A percentile compares a stretch with the other conserved stretches of the same genome.
Conservation (phyloP, 352 stramenopile genomes). For the Globisporangium iwayamae region DNA sequence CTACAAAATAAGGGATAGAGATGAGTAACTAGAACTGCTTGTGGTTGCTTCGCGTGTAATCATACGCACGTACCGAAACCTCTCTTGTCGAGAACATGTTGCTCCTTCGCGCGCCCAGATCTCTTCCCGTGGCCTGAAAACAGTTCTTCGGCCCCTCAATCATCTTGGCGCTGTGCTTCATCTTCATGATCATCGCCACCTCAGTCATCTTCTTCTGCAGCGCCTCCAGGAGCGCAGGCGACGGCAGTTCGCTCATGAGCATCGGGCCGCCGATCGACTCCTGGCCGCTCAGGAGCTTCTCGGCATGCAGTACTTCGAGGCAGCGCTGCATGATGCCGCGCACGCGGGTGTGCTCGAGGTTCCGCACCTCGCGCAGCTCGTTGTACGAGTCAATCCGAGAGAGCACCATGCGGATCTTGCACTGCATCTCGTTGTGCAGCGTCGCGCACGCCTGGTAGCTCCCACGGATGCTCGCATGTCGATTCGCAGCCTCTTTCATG, state of each 20-base stretch:
- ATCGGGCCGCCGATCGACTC: conserved; percentile 21
- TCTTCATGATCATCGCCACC: conserved; percentile 52
- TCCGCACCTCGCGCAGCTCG: conserved; percentile 44
- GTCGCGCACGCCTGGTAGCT: conserved; percentile 29
- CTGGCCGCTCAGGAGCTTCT: conserved; percentile 26
- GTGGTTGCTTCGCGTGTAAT: too few relatives aligned
- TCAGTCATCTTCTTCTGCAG: conserved; percentile 70
- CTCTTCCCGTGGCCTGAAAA: conserved; percentile 19
- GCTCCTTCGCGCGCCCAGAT: conserved; percentile 29
- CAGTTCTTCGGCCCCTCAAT: conserved; percentile 22
- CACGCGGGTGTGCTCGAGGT: conserved; percentile 42
- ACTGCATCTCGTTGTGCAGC: conserved; percentile 38
- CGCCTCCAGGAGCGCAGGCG: conserved; percentile 44
- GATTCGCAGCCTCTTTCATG: conserved; percentile 24
- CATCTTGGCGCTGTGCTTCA: conserved; percentile 35
- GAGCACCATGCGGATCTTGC: conserved; percentile 22
- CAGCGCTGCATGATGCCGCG: conserved; percentile 54
- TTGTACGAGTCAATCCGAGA: conserved; percentile 44
- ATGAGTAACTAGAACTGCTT: too few relatives aligned
- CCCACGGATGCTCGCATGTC: conserved; percentile 33
- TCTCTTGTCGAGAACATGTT: conserved; percentile 56
- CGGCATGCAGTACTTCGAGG: conserved; percentile 57
- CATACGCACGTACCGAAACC: conserved; percentile 23
- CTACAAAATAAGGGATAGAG: not conserved
- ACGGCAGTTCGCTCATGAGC: conserved; percentile 46